Percentiles rank a stretch among this genome's conserved stretches.
Conservation (phyloP, 495 filamentous ascomycete species). For the Stereocaulon alpinum region DNA sequence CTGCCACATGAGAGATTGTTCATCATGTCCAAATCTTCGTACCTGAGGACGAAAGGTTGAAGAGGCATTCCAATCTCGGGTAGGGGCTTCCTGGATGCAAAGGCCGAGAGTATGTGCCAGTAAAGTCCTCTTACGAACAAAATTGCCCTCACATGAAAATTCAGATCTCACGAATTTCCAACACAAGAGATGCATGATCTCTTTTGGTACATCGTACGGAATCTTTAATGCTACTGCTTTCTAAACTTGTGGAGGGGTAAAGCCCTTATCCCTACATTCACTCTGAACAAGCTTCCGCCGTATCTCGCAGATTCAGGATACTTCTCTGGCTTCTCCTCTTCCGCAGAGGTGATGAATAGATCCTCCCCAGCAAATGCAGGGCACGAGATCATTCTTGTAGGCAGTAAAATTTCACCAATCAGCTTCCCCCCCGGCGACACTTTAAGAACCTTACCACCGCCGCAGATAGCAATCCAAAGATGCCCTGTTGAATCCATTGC, state of each 20-base stretch:
- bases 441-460: conserved; percentile 56
- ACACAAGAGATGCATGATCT: not conserved
- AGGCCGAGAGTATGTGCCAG: no score
- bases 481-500: conserved; percentile 61
- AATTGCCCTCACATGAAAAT: no score
- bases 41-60: no score
- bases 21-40: no score
- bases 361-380: conserved; percentile 63
- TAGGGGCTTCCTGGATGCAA: no score
- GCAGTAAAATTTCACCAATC: conserved; percentile 54
- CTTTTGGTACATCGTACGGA: not conserved
- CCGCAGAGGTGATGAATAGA: conserved; percentile 65
- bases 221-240: not conserved
- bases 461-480: conserved; percentile 71
- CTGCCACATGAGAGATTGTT: no score
- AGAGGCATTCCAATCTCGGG: no score
- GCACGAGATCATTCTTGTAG: conserved; percentile 62
- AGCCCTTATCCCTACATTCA: conserved; percentile 57
- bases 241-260: conserved; percentile 47
- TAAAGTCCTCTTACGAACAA: no score
- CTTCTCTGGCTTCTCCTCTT: conserved; percentile 42
- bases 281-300: conserved; percentile 55
- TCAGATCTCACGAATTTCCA: no score
- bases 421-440: conserved; percentile 54
- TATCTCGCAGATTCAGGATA: conserved; percentile 48